Percentiles rank a stretch among this genome's conserved stretches.
Evolutionary conservation across 1,284 basidiomycete species (phyloP).

Genomic region (Ceratobasidium sp.): DNA sequence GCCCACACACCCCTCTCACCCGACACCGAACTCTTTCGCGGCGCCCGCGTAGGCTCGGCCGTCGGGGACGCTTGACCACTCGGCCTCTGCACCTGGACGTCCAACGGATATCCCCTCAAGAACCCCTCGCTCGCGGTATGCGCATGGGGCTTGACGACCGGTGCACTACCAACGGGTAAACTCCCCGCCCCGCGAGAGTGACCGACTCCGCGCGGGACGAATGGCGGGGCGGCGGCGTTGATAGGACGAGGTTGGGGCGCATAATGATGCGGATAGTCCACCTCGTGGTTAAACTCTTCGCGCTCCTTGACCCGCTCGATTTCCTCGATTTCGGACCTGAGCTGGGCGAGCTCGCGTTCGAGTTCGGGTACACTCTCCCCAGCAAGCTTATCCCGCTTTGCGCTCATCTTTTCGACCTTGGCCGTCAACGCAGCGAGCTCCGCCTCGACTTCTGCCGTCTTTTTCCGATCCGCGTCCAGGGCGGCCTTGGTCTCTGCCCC

Average conservation of each 20-base stretch:
- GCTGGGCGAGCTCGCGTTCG: conserved; percentile 59
- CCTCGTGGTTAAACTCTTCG: conserved; percentile 40
- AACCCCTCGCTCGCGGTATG: conserved; percentile 36
- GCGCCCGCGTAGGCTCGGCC: neutral
- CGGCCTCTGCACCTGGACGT: neutral
- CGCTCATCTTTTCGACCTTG: conserved; percentile 60
- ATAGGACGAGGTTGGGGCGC: conserved; percentile 15
- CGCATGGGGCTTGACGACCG: neutral
- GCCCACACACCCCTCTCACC: neutral
- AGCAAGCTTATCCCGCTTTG: conserved; percentile 65
- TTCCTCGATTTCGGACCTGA: conserved; percentile 59
- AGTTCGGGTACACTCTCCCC: conserved; percentile 62
- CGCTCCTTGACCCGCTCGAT: conserved; percentile 46
- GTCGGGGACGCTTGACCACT: neutral
- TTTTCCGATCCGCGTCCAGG: conserved; percentile 53
- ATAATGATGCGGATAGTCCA: conserved; percentile 39
- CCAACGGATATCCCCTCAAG: conserved; percentile 6
- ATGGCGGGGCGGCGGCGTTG: conserved; percentile 29
- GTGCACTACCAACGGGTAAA: neutral
- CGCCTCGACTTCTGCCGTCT: conserved; percentile 55
- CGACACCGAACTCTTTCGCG: conserved; percentile 8
- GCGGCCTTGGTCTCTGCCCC: conserved; percentile 49
- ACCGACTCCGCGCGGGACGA: conserved; percentile 14
- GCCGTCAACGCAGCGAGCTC: conserved; percentile 54
- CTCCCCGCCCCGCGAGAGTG: conserved; percentile 26